Conservation (phyloP, 257 asterid genomes). For the Ballota nigra region DNA sequence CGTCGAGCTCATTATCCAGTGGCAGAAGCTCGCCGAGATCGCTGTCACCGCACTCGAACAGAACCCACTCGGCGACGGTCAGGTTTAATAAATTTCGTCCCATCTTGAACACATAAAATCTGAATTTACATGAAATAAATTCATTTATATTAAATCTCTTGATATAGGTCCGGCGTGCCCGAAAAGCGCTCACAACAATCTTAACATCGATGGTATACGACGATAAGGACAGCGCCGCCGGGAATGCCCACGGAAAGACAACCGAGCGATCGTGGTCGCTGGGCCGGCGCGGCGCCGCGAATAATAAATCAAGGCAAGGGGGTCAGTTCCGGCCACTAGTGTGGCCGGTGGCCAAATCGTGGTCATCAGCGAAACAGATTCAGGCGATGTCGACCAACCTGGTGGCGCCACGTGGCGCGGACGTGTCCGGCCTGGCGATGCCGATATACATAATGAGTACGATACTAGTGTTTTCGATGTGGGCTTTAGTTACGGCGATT, state of each 20-base stretch:
- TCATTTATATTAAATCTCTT: too few species aligned
- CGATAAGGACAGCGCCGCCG: conserved; percentile 46
- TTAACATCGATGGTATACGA: conserved; percentile 62
- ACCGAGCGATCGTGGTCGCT: conserved; percentile 66
- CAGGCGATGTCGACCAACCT: conserved; percentile 72
- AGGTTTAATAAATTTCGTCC: too few species aligned
- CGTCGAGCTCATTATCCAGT: conserved; percentile 61
- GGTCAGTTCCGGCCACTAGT: conserved; percentile 56
- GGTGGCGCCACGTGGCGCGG: conserved; percentile 79
- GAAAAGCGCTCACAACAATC: conserved; percentile 57
- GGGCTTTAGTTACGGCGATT: conserved; percentile 76
- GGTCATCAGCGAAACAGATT: conserved; percentile 87
- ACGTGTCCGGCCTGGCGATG: conserved; percentile 50
- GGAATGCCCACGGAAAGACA: conserved; percentile 35
- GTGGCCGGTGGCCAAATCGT: conserved; percentile 67
- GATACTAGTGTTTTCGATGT: conserved; percentile 70
- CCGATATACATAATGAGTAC: conserved; percentile 71
- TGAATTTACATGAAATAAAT: too few species aligned
- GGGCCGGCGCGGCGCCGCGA: conserved; percentile 49
- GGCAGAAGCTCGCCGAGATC: conserved; percentile 71
- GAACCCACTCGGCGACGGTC: conserved; percentile 76
- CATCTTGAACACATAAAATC: too few species aligned
- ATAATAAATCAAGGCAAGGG: conserved; percentile 29
- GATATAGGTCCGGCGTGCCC: conserved; percentile 38
- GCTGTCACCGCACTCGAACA: conserved; percentile 58